Evolutionary conservation across 2,329 filamentous ascomycete genomes (phyloP), one percentile per base, ranked within the genome.

Genomic region (Fusarium concolor): DNA sequence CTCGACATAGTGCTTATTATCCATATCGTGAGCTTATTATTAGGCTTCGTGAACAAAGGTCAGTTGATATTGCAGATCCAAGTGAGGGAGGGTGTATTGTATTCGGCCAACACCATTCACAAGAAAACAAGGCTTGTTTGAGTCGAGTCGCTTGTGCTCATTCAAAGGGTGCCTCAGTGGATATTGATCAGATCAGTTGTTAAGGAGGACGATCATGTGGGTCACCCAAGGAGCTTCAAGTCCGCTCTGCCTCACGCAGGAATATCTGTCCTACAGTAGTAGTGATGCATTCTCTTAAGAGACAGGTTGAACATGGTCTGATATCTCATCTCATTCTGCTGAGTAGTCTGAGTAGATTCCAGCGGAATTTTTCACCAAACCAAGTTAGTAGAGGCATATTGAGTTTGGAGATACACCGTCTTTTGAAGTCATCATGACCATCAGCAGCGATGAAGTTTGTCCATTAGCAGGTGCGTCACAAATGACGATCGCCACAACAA

Each of bases 321-420:
- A 64, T 63, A 15, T 26, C 37, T 55, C 15, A 20, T 45, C 37
- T 55, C 15, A 20, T 45, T 26, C 20, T 22, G 18, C 49, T 52
- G 35, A 44, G n/a, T 43, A 15, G 26, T 28, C 18, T 43, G n/a
- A 41, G 29, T 3, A 12, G 26, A 20, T 44, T 44, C 22, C 24
- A 35, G 46, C 28, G 31, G 31, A 24, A 31, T 18, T 24, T 7
- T 39, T 54, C 12, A 10, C 44, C 18, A 14, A 35, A 53, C 9
- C 22, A 9, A 49, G 51, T 37, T 37, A 22, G 29, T 17, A 20
- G 28, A 50, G 10, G 14, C 15, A 17, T 24, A 41, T 33, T 18
- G 31, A 54, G 22, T 47, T 35, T 29, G 22, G 9, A 31, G n/a
- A 55, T 52, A 71, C 68, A 71, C 68, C 71, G 71, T 72, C 55